Evolutionary conservation across 768 basidiomycete genomes (phyloP).

Genomic region (Pleurotus djamor): DNA sequence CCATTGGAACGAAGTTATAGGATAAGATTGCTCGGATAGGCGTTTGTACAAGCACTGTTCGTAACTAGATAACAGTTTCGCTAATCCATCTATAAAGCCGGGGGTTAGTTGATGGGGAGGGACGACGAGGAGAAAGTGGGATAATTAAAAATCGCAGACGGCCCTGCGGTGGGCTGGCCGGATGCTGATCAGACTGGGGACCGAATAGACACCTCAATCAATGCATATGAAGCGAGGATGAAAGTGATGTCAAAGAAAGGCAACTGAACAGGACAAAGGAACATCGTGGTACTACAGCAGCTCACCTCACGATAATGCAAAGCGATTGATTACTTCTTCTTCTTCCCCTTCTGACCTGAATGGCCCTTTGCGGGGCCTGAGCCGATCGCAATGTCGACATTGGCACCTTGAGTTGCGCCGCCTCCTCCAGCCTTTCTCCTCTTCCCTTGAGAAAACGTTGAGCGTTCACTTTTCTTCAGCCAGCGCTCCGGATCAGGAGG

Average conservation of each 20-base stretch:
- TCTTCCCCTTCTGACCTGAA: conserved; percentile 59
- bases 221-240: background rate
- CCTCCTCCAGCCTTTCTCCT: conserved; percentile 47
- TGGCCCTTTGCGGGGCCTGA: conserved; percentile 33
- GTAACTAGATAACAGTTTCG: background rate
- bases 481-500: conserved; percentile 85
- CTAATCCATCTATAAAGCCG: background rate
- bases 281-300: conserved; percentile 10
- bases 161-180: conserved; percentile 1
- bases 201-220: background rate
- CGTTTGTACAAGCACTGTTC: background rate
- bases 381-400: conserved; percentile 29
- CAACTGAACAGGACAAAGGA: conserved; percentile 9
- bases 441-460: conserved; percentile 52
- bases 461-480: conserved; percentile 84
- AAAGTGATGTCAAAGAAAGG: conserved; percentile 8
- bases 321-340: conserved; percentile 49
- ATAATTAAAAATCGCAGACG: background rate
- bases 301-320: conserved; percentile 8
- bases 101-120: background rate
- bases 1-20: conserved; percentile 1
- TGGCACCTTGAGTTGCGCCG: conserved; percentile 69
- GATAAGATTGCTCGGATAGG: background rate
- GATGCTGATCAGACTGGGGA: background rate
- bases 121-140: background rate